Evolutionary conservation across 2,329 filamentous ascomycete genomes (phyloP).

Genomic region (Fulvia fulva): DNA sequence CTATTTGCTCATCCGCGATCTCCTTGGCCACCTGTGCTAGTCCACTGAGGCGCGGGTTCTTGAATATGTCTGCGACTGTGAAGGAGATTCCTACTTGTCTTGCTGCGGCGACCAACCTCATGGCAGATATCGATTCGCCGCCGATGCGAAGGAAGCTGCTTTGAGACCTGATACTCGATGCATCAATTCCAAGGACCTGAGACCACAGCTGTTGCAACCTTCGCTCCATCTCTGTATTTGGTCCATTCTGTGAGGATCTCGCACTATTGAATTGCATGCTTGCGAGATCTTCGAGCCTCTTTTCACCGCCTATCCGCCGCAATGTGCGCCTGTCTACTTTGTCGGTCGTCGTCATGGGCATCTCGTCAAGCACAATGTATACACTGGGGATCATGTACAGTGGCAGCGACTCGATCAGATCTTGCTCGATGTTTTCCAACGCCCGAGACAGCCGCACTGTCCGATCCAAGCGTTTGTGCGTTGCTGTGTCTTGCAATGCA

Average conservation of each 20-base stretch:
- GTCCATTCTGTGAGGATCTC: constrained; percentile 26
- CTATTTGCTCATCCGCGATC: not conserved
- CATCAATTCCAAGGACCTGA: constrained; percentile 44
- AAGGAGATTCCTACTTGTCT: constrained; percentile 36
- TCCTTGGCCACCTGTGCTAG: not conserved
- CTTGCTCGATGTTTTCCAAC: constrained; percentile 5
- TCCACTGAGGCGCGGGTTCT: constrained; percentile 1
- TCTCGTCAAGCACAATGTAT: constrained; percentile 60
- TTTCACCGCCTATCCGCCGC: constrained; percentile 43
- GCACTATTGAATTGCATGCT: constrained; percentile 13
- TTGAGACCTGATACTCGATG: constrained; percentile 52
- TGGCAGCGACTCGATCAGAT: constrained; percentile 55
- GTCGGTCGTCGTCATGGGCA: constrained; percentile 67
- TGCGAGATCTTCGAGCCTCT: constrained; percentile 41
- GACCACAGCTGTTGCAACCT: constrained; percentile 53
- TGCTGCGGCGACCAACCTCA: constrained; percentile 38
- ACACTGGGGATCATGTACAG: constrained; percentile 72
- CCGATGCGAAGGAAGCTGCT: constrained; percentile 70
- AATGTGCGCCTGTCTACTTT: constrained; percentile 61
- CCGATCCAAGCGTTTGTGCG: not conserved
- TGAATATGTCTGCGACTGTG: constrained; percentile 42
- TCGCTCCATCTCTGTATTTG: constrained; percentile 54
- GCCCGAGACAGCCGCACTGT: not conserved
- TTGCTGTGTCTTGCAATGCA: not conserved
- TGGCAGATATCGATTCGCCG: constrained; percentile 71